Conservation (phyloP, 441 rosid genomes). For the Melastoma candidum region DNA sequence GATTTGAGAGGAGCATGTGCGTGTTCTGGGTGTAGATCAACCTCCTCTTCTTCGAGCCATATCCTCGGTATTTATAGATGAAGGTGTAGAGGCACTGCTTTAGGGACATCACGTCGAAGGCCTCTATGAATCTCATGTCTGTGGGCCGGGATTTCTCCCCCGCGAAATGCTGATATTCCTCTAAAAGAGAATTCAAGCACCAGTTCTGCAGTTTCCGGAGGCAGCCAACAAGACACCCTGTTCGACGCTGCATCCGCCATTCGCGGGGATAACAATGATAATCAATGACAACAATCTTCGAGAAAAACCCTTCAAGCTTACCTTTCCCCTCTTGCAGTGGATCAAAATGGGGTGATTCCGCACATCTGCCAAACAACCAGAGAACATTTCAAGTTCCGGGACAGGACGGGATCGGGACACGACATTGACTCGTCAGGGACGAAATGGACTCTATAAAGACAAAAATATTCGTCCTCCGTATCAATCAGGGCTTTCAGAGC, state of each 20-base stretch:
- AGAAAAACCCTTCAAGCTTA: conserved; percentile 11
- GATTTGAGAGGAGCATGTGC: too few relatives aligned
- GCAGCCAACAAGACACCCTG: conserved; percentile 89
- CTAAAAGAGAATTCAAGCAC: conserved; percentile 69
- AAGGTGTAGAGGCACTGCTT: conserved; percentile 61
- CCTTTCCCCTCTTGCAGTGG: conserved; percentile 95
- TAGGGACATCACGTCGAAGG: conserved; percentile 37
- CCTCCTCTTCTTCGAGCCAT: conserved; percentile 75
- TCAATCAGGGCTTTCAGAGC: conserved; percentile 80
- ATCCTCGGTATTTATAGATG: conserved; percentile 72
- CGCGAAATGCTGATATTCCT: conserved; percentile 65
- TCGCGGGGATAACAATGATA: conserved; percentile 2
- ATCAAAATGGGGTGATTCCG: conserved; percentile 86
- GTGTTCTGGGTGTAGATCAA: conserved; percentile 26
- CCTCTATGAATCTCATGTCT: conserved; percentile 59
- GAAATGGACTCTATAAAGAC: not conserved
- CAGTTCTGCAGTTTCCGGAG: conserved; percentile 82
- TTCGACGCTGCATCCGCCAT: conserved; percentile 60
- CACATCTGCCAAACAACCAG: conserved; percentile 47
- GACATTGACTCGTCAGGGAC: not conserved
- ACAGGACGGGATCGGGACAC: too few relatives aligned
- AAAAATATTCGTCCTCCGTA: conserved; percentile 16
- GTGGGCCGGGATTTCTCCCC: conserved; percentile 53
- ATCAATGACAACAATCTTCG: not conserved
- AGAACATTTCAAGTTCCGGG: not conserved